phyloP scores from a whole-genome alignment of 2,329 filamentous ascomycete species.

The Trichoderma endophyticum region DNA sequence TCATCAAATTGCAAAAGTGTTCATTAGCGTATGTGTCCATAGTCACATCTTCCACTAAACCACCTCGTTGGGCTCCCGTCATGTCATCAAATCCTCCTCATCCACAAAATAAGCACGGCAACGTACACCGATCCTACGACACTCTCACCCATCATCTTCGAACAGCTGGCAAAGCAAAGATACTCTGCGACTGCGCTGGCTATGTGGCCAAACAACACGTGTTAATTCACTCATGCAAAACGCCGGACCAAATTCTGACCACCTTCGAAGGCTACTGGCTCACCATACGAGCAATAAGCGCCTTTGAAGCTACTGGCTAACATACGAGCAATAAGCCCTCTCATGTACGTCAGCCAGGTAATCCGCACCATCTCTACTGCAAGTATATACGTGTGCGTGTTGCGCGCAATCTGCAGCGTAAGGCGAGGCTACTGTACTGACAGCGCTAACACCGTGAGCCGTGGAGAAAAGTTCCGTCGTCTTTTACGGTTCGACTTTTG shows the following conservation, averaged over 20 bases:
- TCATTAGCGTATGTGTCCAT: not conserved
- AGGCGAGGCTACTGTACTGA: not conserved
- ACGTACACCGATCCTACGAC: not conserved
- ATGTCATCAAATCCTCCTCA: not conserved
- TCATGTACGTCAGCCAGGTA: not conserved
- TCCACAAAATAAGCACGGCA: not conserved
- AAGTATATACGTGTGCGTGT: not conserved
- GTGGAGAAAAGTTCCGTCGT: not conserved
- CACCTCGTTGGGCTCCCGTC: not conserved
- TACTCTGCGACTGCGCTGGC: slow-evolving; percentile 6
- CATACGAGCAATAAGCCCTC: not conserved
- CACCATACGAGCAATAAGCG: not conserved
- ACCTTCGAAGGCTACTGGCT: not conserved
- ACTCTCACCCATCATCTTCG: not conserved
- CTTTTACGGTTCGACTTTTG: not conserved
- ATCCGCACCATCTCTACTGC: not conserved
- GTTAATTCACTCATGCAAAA: not conserved
- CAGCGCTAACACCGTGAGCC: not conserved
- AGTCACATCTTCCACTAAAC: not conserved
- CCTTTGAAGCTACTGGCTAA: too few species aligned
- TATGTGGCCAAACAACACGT: not conserved
- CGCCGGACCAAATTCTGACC: slow-evolving; percentile 11
- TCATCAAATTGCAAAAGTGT: not conserved
- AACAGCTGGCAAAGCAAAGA: not conserved
- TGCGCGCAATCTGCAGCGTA: not conserved